phyloP scores from a whole-genome alignment of 495 filamentous ascomycete genomes.

The Podospora australis region DNA sequence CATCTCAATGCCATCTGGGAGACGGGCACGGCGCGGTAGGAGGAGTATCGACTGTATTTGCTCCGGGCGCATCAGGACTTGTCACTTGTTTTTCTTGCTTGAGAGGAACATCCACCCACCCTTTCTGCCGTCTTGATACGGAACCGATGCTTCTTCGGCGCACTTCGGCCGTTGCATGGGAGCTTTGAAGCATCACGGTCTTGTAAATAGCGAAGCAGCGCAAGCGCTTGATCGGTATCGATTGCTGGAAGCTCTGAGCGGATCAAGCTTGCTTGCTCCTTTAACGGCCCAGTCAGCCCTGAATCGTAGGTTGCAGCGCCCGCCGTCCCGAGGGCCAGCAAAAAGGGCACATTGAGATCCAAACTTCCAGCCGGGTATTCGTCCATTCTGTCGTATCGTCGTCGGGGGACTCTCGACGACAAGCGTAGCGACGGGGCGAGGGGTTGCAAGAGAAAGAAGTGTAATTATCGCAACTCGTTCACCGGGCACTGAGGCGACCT shows the following conservation, averaged over 20 bases:
- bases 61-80: neutral
- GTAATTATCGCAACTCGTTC: too few species aligned
- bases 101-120: slow-evolving; percentile 47
- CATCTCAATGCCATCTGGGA: slow-evolving; percentile 39
- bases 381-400: slow-evolving; percentile 56
- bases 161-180: slow-evolving; percentile 50
- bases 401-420: too few species aligned
- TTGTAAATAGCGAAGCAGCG: slow-evolving; percentile 62
- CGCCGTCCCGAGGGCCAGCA: slow-evolving; percentile 71
- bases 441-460: too few species aligned
- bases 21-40: slow-evolving; percentile 45
- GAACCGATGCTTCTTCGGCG: slow-evolving; percentile 45
- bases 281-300: slow-evolving; percentile 45
- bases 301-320: slow-evolving; percentile 22
- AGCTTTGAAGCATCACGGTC: slow-evolving; percentile 56
- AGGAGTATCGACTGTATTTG: slow-evolving; percentile 40
- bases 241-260: slow-evolving; percentile 62
- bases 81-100: neutral
- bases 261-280: slow-evolving; percentile 53
- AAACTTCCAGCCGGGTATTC: slow-evolving; percentile 76
- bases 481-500: too few species aligned
- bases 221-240: slow-evolving; percentile 55
- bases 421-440: too few species aligned
- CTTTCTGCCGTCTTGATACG: slow-evolving; percentile 66
- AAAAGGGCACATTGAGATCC: slow-evolving; percentile 72